These are phyloP conservation scores for Triangularia verruculosa DNA, from an alignment of 2,329 filamentous ascomycete species.

Conservation along the genomic window DNA sequence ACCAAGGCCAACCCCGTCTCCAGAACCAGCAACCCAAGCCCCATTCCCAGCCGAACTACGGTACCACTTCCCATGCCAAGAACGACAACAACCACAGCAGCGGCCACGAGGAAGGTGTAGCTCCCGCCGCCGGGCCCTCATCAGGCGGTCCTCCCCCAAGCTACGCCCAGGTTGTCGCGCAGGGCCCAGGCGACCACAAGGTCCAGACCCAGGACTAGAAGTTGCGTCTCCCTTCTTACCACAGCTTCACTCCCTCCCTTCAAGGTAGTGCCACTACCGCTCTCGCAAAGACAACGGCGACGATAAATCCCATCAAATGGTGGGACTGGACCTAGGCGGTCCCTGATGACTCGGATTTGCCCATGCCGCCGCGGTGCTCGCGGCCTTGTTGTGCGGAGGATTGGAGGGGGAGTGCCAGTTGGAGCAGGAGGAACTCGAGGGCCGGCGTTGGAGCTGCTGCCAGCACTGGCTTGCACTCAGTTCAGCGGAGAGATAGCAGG, in stretches of 20 bases:
- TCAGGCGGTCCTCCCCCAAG: slow-evolving; percentile 64
- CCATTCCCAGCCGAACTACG: slow-evolving; percentile 30
- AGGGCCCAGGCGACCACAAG: slow-evolving; percentile 74
- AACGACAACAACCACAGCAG: slow-evolving; percentile 43
- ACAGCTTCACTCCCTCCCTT: neutral
- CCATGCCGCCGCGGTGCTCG: neutral
- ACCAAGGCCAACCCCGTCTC: slow-evolving; percentile 32
- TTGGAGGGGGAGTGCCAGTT: neutral
- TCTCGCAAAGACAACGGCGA: neutral
- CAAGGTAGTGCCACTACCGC: neutral
- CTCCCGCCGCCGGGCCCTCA: slow-evolving; percentile 27
- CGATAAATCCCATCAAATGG: neutral
- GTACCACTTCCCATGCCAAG: neutral
- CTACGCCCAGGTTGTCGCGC: slow-evolving; percentile 81
- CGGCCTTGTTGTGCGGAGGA: neutral
- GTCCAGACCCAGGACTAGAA: slow-evolving; percentile 65
- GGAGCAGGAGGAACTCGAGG: neutral
- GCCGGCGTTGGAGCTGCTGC: too few species aligned
- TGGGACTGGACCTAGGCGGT: neutral
- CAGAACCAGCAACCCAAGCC: slow-evolving; percentile 33
- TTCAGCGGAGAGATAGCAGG: slow-evolving; percentile 2
- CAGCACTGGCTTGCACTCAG: neutral
- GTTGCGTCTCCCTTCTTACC: neutral
- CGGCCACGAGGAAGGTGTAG: slow-evolving; percentile 33
- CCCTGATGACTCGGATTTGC: neutral